Base-by-base conservation (phyloP, 441 rosid species). In the Mallotus repandus region DNA sequence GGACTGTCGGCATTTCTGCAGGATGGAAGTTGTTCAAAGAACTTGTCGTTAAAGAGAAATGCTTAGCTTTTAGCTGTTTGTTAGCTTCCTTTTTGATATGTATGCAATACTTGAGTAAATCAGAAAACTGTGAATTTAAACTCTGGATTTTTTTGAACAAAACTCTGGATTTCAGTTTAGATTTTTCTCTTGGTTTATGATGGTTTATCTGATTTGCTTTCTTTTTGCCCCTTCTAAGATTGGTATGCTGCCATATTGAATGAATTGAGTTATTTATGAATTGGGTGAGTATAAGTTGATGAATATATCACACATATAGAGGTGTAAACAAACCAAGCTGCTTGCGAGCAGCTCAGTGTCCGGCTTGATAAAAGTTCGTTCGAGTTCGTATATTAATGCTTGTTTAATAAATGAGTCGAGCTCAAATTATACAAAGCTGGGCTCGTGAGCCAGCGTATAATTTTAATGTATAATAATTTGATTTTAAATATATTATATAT, bases 11-110 rank as follows among this genome's bases (percentile, higher is more conserved):
- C 18, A 65, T 55, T 54, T 25, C 48, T 38, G 55, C 13, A 22
- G n/a, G 35, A 43, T 13, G 66, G 55, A 69, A 73, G 56, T 15
- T 9, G 48, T 21, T 65, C 45, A 18, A 13, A 56, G 54, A 74
- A 55, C 54, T 38, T 77, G 22, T 41, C 7, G 10, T 3, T 38
- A 13, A 35, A 67, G 56, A 41, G 60, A 38, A 67, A 71, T 46
- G 43, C 75, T 66, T 41, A 48, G 76, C 67, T 54, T 48, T 48
- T 76, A 69, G 55, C 41, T 62, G 4, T 56, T 14, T 18, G 11
- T 18, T 66, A 38, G 43, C 38, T 19, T 52, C 11, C n/a, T 55
- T 73, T 61, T 29, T 32, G 18, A 32, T 61, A 55, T 46, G 68
- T 62, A 43, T 38, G 3, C 29, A 4, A 63, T 43, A n/a, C 21